Base-by-base conservation (phyloP, 805 yeast species). In the Metschnikowia rubicola region DNA sequence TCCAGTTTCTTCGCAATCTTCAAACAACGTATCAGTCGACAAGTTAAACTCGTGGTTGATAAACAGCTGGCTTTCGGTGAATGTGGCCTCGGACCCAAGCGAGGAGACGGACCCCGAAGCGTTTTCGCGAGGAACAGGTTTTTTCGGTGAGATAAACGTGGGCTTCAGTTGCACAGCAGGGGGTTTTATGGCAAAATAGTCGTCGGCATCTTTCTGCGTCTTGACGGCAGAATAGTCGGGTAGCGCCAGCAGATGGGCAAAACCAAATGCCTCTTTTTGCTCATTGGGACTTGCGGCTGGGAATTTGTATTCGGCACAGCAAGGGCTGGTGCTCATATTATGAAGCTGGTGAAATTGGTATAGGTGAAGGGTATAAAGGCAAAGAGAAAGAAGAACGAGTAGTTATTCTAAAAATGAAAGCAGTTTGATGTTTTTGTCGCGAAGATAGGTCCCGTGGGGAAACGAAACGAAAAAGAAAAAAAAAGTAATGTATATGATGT, bases 1-100 rank as follows among this genome's bases (percentile, higher is more conserved):
- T 34, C 17, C 19, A 15, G 15, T 4, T 19, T 35, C 33, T 19
- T 35, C 39, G 11, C 39, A 28, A 3, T 58, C 66, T n/a, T 65
- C 68, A 12, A 66, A 67, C 35, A 67, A 49, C 3, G 71, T 67
- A 12, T 66, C 70, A 1, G 66, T 60, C n/a, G 70, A 65, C 10
- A 52, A 30, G 19, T 55, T 51, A 30, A 56, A 53, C 31, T 53
- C 61, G 32, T 51, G 60, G 43, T 59, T 41, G 4, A 41, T 33
- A 30, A 39, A 46, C 34, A 31, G 36, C 44, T 21, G 44, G 35
- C 15, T 21, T 30, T 45, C 48, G n/a, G 29, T 37, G 15, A 36
- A 42, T 1, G 60, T 56, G 32, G 62, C 55, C 39, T 64, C 65
- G 30, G 68, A 64, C 10, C 57, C 57, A n/a, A 66, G 48, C 39